Conservation (phyloP, 2,329 filamentous ascomycete species). For the Alternaria infectoria region DNA sequence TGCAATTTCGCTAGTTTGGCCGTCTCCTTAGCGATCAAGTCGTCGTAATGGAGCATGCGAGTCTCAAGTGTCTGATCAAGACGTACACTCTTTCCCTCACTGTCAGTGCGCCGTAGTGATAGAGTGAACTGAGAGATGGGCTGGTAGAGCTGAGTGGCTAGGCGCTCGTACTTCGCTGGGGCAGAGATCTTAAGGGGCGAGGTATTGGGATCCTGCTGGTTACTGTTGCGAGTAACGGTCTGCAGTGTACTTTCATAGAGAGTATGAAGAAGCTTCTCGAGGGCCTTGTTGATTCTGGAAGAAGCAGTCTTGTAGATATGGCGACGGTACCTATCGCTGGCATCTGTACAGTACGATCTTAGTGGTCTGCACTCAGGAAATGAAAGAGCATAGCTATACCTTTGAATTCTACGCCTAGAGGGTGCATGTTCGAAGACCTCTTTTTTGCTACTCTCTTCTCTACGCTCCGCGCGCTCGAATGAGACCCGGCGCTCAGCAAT, state of each 20-base stretch:
- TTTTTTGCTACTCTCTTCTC: slow-evolving; percentile 10
- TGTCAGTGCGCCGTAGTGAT: slow-evolving; percentile 8
- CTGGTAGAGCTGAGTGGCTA: slow-evolving; percentile 22
- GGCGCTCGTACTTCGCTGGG: slow-evolving; percentile 24
- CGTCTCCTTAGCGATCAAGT: slow-evolving; percentile 23
- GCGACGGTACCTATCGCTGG: slow-evolving; percentile 32
- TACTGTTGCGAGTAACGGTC: slow-evolving; percentile 7
- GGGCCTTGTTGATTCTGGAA: slow-evolving; percentile 27
- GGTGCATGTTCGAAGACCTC: slow-evolving; percentile 21
- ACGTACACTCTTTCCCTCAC: slow-evolving; percentile 12
- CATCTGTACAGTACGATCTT: slow-evolving; percentile 25
- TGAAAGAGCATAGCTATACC: slow-evolving; percentile 15
- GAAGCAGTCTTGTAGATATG: slow-evolving; percentile 28
- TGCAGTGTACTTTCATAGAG: slow-evolving; percentile 24
- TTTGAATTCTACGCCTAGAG: slow-evolving; percentile 37
- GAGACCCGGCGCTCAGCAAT: slow-evolving; percentile 2
- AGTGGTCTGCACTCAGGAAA: not conserved
- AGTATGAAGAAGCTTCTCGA: slow-evolving; percentile 17
- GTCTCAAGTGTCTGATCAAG: slow-evolving; percentile 22
- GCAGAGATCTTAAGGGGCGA: slow-evolving; percentile 24
- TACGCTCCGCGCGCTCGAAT: slow-evolving; percentile 11
- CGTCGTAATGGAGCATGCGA: slow-evolving; percentile 29
- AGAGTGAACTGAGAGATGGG: slow-evolving; percentile 28
- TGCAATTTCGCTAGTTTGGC: slow-evolving; percentile 27
- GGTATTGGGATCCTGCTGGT: not conserved